Percentiles rank a stretch among this genome's conserved stretches.
Evolutionary conservation across 345 rosid species (phyloP).

Genomic region (Brassica juncea): DNA sequence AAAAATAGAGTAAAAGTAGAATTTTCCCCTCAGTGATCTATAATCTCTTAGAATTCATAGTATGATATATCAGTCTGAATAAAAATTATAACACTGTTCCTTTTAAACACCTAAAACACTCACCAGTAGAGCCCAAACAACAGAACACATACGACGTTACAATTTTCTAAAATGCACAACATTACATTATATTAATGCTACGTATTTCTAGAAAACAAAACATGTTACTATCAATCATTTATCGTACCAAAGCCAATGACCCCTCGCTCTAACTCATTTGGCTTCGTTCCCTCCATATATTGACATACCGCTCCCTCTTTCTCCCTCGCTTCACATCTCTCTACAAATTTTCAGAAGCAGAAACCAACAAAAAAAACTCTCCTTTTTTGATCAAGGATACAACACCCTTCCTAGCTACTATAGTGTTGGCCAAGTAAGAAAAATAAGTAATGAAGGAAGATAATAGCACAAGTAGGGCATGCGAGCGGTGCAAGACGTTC

Average conservation of each 20-base stretch:
- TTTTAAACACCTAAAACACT: not conserved
- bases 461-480: constrained; percentile 31
- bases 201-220: constrained; percentile 26
- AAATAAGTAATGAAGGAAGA: constrained; percentile 23
- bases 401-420: not conserved
- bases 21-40: too few species aligned
- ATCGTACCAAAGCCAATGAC: constrained; percentile 25
- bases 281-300: constrained; percentile 36
- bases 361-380: constrained; percentile 5
- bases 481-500: constrained; percentile 59
- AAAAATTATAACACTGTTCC: not conserved
- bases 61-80: not conserved
- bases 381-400: not conserved
- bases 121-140: constrained; percentile 4
- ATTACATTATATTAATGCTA: constrained; percentile 2
- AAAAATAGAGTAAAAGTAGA: too few species aligned
- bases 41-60: not conserved
- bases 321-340: constrained; percentile 26
- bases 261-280: constrained; percentile 18
- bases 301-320: constrained; percentile 23
- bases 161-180: not conserved
- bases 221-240: constrained; percentile 34
- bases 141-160: not conserved
- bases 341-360: constrained; percentile 14
- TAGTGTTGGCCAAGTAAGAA: constrained; percentile 16